Evolutionary conservation across 2,329 filamentous ascomycete genomes (phyloP).

Genomic region (Hypoxylon sp.): DNA sequence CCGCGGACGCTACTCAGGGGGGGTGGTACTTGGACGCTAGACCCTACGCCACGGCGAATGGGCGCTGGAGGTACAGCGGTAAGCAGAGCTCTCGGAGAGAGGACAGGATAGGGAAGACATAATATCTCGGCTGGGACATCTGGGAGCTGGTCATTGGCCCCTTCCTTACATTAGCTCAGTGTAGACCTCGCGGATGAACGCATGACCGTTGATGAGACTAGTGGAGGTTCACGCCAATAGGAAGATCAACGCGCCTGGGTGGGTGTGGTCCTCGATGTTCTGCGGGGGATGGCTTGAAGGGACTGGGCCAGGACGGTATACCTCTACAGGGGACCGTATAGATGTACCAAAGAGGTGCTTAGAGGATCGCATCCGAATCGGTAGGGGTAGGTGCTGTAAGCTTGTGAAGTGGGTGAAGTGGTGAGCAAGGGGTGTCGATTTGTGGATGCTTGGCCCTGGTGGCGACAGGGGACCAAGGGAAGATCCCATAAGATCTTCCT

Average conservation of each 20-base stretch:
- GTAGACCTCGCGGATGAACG: slow-evolving; percentile 58
- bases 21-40: slow-evolving; percentile 21
- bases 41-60: slow-evolving; percentile 19
- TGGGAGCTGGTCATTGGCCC: slow-evolving; percentile 52
- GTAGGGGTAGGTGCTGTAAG: slow-evolving; percentile 42
- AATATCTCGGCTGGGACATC: slow-evolving; percentile 53
- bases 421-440: slow-evolving; percentile 45
- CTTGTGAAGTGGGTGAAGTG: slow-evolving; percentile 41
- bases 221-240: slow-evolving; percentile 51
- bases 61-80: slow-evolving; percentile 39
- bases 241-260: slow-evolving; percentile 39
- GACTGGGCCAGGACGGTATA: slow-evolving; percentile 25
- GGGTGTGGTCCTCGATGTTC: slow-evolving; percentile 47
- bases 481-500: slow-evolving; percentile 46
- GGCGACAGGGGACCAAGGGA: slow-evolving; percentile 41
- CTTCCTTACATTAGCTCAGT: slow-evolving; percentile 54
- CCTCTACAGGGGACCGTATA: slow-evolving; percentile 19
- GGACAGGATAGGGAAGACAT: slow-evolving; percentile 46
- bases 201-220: slow-evolving; percentile 59
- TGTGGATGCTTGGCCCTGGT: slow-evolving; percentile 41
- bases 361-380: slow-evolving; percentile 46
- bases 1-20: slow-evolving; percentile 15
- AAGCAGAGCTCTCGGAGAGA: slow-evolving; percentile 42
- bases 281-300: slow-evolving; percentile 44
- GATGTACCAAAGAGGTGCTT: slow-evolving; percentile 35